These are phyloP conservation scores for Calonectria montana DNA, from an alignment of 2,329 filamentous ascomycete genomes.

Conservation along the genomic window DNA sequence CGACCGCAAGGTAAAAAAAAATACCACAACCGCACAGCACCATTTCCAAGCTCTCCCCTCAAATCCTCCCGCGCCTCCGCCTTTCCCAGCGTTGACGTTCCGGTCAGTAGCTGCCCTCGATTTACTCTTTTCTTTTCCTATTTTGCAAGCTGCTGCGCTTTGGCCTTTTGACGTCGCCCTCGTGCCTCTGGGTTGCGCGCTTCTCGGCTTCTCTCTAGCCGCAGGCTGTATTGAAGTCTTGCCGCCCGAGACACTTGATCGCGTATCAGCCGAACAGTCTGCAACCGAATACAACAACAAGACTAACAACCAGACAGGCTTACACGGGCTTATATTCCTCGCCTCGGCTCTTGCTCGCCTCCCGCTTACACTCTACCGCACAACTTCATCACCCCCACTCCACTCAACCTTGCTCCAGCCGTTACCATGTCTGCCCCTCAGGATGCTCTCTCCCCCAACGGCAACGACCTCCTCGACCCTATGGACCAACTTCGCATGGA, in stretches of 20 bases:
- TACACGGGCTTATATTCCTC: conserved; percentile 14
- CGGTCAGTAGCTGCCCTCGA: conserved; percentile 36
- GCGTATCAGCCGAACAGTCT: conserved; percentile 19
- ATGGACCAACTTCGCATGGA: conserved; percentile 75
- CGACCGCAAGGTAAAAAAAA: conserved; percentile 43
- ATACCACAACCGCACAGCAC: conserved; percentile 37
- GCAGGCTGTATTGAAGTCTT: conserved; percentile 21
- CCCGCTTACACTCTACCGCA: conserved; percentile 22
- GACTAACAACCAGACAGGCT: conserved; percentile 20
- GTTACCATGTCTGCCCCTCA: conserved; percentile 71
- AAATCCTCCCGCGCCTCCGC: conserved; percentile 37
- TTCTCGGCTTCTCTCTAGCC: conserved; percentile 7
- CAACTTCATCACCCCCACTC: conserved; percentile 25
- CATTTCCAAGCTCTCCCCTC: conserved; percentile 30
- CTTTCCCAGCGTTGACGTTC: conserved; percentile 35
- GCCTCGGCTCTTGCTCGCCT: conserved; percentile 24
- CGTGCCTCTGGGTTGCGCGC: neutral
- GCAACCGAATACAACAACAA: neutral
- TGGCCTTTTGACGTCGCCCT: neutral
- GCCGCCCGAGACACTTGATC: conserved; percentile 18
- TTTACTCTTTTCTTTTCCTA: neutral
- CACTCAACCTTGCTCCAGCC: conserved; percentile 34
- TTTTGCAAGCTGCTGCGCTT: neutral
- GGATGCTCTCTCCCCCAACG: conserved; percentile 67
- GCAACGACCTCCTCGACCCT: conserved; percentile 69